Evolutionary conservation across 345 rosid genomes (phyloP).

Genomic region (Nasturtium officinale): DNA sequence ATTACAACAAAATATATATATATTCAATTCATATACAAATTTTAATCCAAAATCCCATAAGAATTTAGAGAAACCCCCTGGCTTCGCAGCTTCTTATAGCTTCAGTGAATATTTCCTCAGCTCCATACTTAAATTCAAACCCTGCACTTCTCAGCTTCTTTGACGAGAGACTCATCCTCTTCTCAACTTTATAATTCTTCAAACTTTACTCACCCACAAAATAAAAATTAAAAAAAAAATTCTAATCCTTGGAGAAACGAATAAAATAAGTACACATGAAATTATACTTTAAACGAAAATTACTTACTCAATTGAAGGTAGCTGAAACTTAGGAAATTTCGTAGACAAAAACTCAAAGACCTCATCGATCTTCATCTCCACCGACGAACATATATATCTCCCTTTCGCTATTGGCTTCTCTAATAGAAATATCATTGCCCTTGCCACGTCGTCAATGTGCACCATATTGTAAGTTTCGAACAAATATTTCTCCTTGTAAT

Average conservation of each 20-base stretch:
- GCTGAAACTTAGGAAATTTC: constrained; percentile 49
- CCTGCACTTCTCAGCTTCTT: constrained; percentile 54
- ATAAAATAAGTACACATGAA: not conserved
- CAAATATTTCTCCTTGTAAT: constrained; percentile 39
- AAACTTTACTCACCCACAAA: constrained; percentile 16
- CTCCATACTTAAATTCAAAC: constrained; percentile 49
- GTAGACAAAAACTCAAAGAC: constrained; percentile 43
- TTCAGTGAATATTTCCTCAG: constrained; percentile 48
- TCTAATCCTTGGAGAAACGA: not conserved
- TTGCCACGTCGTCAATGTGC: constrained; percentile 57
- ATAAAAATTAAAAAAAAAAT: not conserved
- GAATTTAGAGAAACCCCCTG: constrained; percentile 42
- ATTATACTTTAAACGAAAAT: not conserved
- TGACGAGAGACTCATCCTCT: constrained; percentile 45
- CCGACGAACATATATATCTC: constrained; percentile 58
- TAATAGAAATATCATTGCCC: constrained; percentile 56
- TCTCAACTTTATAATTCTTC: constrained; percentile 28
- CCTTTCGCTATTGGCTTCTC: constrained; percentile 55
- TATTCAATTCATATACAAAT: constrained; percentile 45
- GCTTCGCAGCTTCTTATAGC: constrained; percentile 50
- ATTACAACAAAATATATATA: constrained; percentile 26
- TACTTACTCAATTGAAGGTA: constrained; percentile 54
- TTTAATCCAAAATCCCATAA: not conserved
- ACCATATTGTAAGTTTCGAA: constrained; percentile 46
- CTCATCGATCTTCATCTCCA: constrained; percentile 42